Conservation (phyloP, 2,329 filamentous ascomycete species). For the Penicillium sp. region DNA sequence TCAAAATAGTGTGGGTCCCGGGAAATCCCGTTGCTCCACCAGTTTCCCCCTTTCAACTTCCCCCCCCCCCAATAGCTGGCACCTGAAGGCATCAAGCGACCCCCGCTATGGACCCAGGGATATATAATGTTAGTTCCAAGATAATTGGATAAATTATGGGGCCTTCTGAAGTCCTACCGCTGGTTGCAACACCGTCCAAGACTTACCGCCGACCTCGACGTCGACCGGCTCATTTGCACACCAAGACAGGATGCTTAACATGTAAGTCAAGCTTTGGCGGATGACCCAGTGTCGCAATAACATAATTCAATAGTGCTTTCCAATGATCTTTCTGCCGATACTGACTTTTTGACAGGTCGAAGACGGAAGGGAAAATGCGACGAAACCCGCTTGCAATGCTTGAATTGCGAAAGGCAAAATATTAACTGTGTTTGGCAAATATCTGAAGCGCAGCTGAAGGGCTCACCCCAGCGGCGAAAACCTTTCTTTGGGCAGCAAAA, state of each 20-base stretch:
- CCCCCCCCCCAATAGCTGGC: neutral
- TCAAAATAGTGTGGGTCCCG: neutral
- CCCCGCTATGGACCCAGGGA: neutral
- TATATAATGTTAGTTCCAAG: neutral
- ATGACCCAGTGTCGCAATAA: neutral
- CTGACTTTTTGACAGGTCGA: neutral
- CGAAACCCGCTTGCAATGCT: slow-evolving; percentile 15
- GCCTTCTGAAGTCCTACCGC: neutral
- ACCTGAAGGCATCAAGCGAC: neutral
- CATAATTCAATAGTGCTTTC: neutral
- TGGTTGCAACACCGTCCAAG: neutral
- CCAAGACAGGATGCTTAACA: slow-evolving; percentile 29
- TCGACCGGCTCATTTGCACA: slow-evolving; percentile 26
- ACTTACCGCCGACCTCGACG: slow-evolving; percentile 22
- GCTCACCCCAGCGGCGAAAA: neutral
- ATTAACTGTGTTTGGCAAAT: slow-evolving; percentile 20
- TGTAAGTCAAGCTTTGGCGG: slow-evolving; percentile 15
- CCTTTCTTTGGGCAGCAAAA: accelerated
- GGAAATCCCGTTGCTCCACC: neutral
- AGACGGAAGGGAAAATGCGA: slow-evolving; percentile 30
- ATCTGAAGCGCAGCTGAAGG: neutral
- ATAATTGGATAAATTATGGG: neutral
- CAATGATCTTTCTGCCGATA: neutral
- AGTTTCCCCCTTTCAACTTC: neutral
- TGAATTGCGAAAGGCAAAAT: slow-evolving; percentile 18